Percentiles rank a stretch among this genome's conserved stretches.
Evolutionary conservation across 2,329 filamentous ascomycete species (phyloP).

Genomic region (Cladosporium sp.): DNA sequence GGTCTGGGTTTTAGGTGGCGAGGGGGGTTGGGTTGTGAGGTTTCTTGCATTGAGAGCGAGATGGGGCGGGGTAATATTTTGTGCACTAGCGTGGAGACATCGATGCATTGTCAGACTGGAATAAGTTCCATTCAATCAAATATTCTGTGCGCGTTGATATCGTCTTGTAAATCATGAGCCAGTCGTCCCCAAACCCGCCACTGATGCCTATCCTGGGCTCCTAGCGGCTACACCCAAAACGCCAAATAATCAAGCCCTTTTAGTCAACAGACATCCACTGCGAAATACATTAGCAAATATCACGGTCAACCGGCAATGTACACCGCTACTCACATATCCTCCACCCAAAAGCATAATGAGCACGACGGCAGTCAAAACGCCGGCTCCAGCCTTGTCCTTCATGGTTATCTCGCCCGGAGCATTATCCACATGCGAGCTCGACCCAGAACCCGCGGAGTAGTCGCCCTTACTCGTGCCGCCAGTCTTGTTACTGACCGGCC

Average conservation of each 20-base stretch:
- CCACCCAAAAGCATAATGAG: constrained; percentile 19
- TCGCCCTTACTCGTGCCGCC: constrained; percentile 47
- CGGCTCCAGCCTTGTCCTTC: constrained; percentile 61
- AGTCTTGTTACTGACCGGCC: constrained; percentile 39
- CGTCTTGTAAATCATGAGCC: background rate
- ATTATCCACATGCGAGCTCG: constrained; percentile 17
- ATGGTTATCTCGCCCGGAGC: constrained; percentile 39
- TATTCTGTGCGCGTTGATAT: background rate
- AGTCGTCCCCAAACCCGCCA: too few relatives aligned
- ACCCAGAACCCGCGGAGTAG: constrained; percentile 34
- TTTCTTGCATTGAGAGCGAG: too few relatives aligned
- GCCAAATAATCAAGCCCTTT: background rate
- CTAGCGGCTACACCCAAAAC: background rate
- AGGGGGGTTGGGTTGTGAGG: background rate
- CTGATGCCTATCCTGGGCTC: too few relatives aligned
- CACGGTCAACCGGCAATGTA: background rate
- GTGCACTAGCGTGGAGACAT: too few relatives aligned
- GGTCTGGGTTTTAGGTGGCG: constrained; percentile 2
- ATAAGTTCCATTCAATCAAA: too few relatives aligned
- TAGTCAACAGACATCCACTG: constrained; percentile 10
- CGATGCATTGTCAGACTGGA: too few relatives aligned
- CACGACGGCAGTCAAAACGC: constrained; percentile 57
- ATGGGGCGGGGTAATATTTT: too few relatives aligned
- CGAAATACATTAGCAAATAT: background rate
- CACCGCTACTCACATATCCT: constrained; percentile 1